Evolutionary conservation across 192 early-diverging fungal genomes (phyloP).

Genomic region (Coemansia sp.): DNA sequence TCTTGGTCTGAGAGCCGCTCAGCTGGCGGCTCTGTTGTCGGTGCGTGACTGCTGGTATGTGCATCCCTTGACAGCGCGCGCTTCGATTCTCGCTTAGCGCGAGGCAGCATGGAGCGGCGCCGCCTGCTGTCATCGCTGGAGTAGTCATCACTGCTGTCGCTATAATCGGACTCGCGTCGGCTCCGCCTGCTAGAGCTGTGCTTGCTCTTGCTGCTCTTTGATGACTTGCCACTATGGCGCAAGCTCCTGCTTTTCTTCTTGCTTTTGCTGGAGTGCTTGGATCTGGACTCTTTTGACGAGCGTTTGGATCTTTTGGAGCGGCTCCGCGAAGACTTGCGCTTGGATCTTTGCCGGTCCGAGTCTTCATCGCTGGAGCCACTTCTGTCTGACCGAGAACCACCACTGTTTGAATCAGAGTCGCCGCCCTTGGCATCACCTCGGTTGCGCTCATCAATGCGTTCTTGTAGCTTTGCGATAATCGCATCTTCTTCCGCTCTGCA

Average conservation of each 20-base stretch:
- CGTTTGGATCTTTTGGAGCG: conserved; percentile 6
- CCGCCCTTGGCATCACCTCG: not conserved
- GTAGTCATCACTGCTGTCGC: conserved; percentile 11
- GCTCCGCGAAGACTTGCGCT: not conserved
- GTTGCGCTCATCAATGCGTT: conserved; percentile 16
- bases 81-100: not conserved
- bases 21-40: not conserved
- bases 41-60: not conserved
- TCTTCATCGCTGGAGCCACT: not conserved
- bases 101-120: not conserved
- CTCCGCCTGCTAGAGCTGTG: conserved; percentile 10
- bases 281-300: conserved; percentile 16
- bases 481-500: conserved; percentile 34
- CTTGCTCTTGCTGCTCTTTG: conserved; percentile 18
- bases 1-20: conserved; percentile 18
- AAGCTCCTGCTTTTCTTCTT: conserved; percentile 28
- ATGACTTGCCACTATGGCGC: conserved; percentile 3
- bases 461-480: conserved; percentile 27
- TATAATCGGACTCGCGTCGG: conserved; percentile 1
- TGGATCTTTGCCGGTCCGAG: not conserved
- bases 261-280: conserved; percentile 20
- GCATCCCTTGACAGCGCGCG: not conserved
- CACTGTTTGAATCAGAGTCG: conserved; percentile 13
- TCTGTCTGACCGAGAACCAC: conserved; percentile 19
- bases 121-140: not conserved